Conservation (phyloP, 176 grass and related monocot genomes). For the Thinopyrum elongatum region DNA sequence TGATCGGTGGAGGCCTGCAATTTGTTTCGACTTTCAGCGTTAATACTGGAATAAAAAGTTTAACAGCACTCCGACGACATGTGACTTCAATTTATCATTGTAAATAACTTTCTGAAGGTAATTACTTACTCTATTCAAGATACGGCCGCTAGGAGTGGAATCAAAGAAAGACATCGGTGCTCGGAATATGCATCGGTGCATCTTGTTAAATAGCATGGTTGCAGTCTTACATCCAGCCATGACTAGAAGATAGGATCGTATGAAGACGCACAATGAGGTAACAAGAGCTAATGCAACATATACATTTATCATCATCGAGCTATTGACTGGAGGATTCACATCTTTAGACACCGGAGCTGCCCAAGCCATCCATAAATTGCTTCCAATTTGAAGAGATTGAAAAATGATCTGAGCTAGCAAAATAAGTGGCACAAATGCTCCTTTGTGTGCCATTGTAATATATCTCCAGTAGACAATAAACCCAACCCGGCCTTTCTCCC, state of each 20-base stretch:
- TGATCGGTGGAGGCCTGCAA: too few relatives aligned
- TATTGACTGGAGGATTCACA: background rate
- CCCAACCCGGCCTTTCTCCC: background rate
- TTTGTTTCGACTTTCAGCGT: too few relatives aligned
- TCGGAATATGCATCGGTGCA: conserved; percentile 21
- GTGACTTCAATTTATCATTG: too few relatives aligned
- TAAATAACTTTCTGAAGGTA: too few relatives aligned
- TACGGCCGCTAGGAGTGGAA: conserved; percentile 14
- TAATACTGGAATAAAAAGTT: too few relatives aligned
- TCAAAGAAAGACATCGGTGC: conserved; percentile 37
- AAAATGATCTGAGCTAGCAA: background rate
- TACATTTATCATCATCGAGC: background rate
- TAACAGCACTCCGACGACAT: too few relatives aligned
- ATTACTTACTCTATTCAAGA: conserved; percentile 21
- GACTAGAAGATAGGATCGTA: background rate
- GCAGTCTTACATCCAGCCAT: background rate
- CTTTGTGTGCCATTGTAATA: background rate
- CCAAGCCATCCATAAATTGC: background rate
- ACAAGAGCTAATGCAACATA: background rate
- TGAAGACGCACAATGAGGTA: background rate
- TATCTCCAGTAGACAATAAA: background rate
- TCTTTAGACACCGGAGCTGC: background rate
- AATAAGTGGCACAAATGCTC: background rate
- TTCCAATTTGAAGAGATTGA: background rate
- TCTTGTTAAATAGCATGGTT: background rate